Percentiles rank a stretch among this genome's conserved stretches.
Conservation (phyloP, 1,284 basidiomycete species). For the Marasmius fiardii region DNA sequence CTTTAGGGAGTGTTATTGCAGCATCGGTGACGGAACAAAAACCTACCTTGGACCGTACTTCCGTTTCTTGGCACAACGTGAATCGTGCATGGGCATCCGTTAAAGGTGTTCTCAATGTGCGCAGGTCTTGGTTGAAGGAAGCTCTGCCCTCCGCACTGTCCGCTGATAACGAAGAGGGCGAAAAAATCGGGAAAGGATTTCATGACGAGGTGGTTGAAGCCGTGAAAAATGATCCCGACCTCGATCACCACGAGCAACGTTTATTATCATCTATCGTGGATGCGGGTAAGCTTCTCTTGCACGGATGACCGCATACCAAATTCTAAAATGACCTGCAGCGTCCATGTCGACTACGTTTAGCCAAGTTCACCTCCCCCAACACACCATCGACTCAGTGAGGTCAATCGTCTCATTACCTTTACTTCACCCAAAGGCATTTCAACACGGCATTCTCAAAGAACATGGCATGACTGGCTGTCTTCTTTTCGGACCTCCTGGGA, state of each 20-base stretch:
- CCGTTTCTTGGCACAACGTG: conserved; percentile 62
- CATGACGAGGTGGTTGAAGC: conserved; percentile 72
- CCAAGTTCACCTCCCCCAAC: conserved; percentile 83
- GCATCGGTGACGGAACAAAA: conserved; percentile 27
- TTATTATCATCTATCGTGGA: conserved; percentile 84
- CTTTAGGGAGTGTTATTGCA: conserved; percentile 63
- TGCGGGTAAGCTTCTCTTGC: conserved; percentile 43
- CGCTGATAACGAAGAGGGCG: conserved; percentile 37
- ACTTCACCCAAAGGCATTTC: conserved; percentile 87
- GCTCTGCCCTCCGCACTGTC: conserved; percentile 33
- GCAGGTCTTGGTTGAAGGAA: conserved; percentile 62
- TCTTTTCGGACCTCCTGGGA: conserved; percentile 89
- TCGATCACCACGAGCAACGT: conserved; percentile 76
- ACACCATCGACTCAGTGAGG: conserved; percentile 85
- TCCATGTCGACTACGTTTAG: conserved; percentile 80
- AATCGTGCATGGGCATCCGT: conserved; percentile 60
- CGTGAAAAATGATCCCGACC: conserved; percentile 68
- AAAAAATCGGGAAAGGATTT: conserved; percentile 22
- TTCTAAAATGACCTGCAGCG: conserved; percentile 32
- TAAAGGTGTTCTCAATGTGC: conserved; percentile 43
- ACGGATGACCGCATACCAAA: conserved; percentile 7
- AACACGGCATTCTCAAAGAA: conserved; percentile 87
- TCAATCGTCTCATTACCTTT: conserved; percentile 91
- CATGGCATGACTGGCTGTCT: conserved; percentile 87
- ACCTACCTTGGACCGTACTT: conserved; percentile 49